These are phyloP conservation scores for Quercus aquifolioides DNA, from an alignment of 306 rosid species.

Conservation along the genomic window DNA sequence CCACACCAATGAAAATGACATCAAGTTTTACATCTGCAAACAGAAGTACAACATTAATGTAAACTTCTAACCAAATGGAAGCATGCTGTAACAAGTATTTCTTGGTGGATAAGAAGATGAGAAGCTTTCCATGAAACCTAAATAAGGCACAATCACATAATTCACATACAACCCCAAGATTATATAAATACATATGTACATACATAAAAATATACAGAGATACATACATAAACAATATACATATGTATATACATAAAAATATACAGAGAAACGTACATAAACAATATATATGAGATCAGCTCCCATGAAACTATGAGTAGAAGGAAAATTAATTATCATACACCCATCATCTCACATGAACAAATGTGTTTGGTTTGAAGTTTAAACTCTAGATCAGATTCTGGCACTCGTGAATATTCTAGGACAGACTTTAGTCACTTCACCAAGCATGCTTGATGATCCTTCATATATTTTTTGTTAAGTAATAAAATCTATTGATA, in stretches of 20 bases:
- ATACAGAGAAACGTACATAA: neutral
- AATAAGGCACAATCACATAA: neutral
- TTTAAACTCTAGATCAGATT: neutral
- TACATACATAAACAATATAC: too few species aligned
- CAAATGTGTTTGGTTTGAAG: neutral
- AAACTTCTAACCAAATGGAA: conserved; percentile 27
- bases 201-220: neutral
- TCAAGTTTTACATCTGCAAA: conserved; percentile 42
- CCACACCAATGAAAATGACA: conserved; percentile 42
- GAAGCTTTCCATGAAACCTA: neutral
- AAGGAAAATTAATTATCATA: neutral
- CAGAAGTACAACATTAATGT: neutral
- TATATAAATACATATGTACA: neutral
- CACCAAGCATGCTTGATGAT: too few species aligned
- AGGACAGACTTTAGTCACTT: too few species aligned
- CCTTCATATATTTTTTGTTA: neutral
- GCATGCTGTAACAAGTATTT: conserved; percentile 11
- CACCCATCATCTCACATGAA: neutral
- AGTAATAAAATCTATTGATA: too few species aligned
- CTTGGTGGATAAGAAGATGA: conserved; percentile 20
- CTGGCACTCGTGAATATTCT: too few species aligned
- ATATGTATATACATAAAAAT: neutral
- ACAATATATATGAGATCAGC: neutral
- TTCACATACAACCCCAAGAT: neutral
- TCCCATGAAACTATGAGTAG: neutral